Base-by-base conservation (phyloP, 352 stramenopile species). In the Phytophthora meadii region DNA sequence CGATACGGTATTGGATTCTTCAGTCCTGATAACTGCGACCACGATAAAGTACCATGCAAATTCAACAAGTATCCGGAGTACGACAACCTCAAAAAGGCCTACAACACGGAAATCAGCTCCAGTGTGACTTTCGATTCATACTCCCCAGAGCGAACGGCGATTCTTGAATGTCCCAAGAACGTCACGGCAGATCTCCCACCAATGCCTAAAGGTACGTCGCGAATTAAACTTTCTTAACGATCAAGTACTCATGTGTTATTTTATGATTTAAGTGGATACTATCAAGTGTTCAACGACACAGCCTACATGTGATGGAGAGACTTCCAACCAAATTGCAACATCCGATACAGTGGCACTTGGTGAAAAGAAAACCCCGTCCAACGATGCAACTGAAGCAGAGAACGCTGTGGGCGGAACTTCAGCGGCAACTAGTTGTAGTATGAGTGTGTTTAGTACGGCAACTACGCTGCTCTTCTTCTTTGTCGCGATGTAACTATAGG, bases 1-100 rank as follows among this genome's bases (percentile, higher is more conserved):
- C 89, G 89, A 48, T 93, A 88, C 50, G 87, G 84, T 28, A 52
- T 94, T n/a, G 84, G 83, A 3, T 93, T 90, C 69, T 93, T 93
- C 36, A 36, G 67, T 24, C 87, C 84, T n/a, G 74, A 87, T 22
- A 70, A 79, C 51, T 94, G 86, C 55, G 82, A 94, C 74, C 63
- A 92, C 61, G 70, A 79, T 46, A 77, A 40, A 14, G 56, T 72
- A 8, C 39, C 59, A 53, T 93, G 85, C 56, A 66, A 65, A 49
- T 93, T 87, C 68, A 82, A 53, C 40, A 79, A 79, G 22, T 92
- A 93, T 56, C 87, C 87, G 6, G 82, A 94, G 68, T 91, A 82
- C 52, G 67, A 81, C 4, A 86, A 87, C 65, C 76, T 94, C 39
- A 89, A 90, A 61, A 76, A 74, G 44, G 82, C 82, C 19, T 94